phyloP scores from a whole-genome alignment of 345 rosid genomes.

The Schrenkiella parvula region DNA sequence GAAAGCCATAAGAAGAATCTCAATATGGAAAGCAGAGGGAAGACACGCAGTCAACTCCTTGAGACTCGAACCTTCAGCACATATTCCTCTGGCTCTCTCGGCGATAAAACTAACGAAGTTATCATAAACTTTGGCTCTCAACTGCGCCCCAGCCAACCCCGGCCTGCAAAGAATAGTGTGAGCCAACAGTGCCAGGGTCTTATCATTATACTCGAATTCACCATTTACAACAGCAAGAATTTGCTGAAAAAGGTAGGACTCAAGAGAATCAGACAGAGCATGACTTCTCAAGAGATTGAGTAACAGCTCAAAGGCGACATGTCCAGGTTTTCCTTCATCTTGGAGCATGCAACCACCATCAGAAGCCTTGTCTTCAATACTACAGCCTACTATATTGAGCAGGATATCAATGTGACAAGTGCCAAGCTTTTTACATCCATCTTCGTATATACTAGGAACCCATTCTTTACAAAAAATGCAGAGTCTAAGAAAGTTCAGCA shows the following conservation, averaged over 20 bases:
- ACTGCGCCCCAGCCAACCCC: slow-evolving; percentile 57
- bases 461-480: slow-evolving; percentile 70
- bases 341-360: slow-evolving; percentile 42
- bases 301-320: slow-evolving; percentile 68
- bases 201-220: slow-evolving; percentile 58
- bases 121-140: slow-evolving; percentile 61
- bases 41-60: slow-evolving; percentile 66
- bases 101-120: slow-evolving; percentile 56
- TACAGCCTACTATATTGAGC: slow-evolving; percentile 59
- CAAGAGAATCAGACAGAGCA: slow-evolving; percentile 62
- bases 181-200: slow-evolving; percentile 70
- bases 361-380: slow-evolving; percentile 48
- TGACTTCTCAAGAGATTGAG: slow-evolving; percentile 53
- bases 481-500: slow-evolving; percentile 66
- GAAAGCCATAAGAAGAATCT: slow-evolving; percentile 89
- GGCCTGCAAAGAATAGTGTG: slow-evolving; percentile 57
- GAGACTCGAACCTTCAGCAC: slow-evolving; percentile 46
- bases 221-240: slow-evolving; percentile 74
- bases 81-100: slow-evolving; percentile 48
- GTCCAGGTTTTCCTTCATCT: slow-evolving; percentile 61
- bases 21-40: slow-evolving; percentile 83
- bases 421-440: slow-evolving; percentile 61
- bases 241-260: slow-evolving; percentile 64
- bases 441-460: slow-evolving; percentile 60
- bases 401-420: slow-evolving; percentile 67